A percentile compares a stretch with the other conserved stretches of the same genome.
Evolutionary conservation across 495 filamentous ascomycete species (phyloP).

Genomic region (Penicillium chermesinum): DNA sequence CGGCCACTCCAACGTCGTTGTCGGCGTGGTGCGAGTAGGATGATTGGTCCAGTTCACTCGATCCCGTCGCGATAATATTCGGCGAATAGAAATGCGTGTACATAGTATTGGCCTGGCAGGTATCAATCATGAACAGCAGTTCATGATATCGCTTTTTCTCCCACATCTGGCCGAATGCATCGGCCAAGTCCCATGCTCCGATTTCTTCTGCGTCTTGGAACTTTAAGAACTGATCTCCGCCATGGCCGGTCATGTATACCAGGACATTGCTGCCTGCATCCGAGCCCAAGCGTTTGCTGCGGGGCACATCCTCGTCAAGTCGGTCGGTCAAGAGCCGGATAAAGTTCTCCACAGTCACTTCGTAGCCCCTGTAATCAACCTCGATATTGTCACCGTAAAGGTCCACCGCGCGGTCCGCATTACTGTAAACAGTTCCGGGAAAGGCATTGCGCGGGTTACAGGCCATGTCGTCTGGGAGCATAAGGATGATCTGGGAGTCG

Average conservation of each 20-base stretch:
- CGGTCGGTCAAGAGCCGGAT: slow-evolving; percentile 92
- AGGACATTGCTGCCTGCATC: slow-evolving; percentile 94
- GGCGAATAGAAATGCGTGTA: slow-evolving; percentile 96
- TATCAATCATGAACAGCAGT: slow-evolving; percentile 99
- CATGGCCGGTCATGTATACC: slow-evolving; percentile 98
- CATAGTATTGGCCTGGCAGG: slow-evolving; percentile 98
- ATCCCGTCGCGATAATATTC: slow-evolving; percentile 94
- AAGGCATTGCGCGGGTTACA: slow-evolving; percentile 99
- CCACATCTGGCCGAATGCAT: slow-evolving; percentile 99
- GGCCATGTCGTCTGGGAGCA: slow-evolving; percentile 99
- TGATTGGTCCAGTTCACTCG: slow-evolving; percentile 86
- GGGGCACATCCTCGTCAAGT: slow-evolving; percentile 84
- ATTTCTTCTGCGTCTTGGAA: slow-evolving; percentile 99
- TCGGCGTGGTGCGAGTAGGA: slow-evolving; percentile 97
- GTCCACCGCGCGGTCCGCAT: slow-evolving; percentile 90
- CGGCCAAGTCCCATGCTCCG: slow-evolving; percentile 88
- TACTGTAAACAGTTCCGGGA: slow-evolving; percentile 96
- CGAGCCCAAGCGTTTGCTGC: slow-evolving; percentile 85
- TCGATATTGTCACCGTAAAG: slow-evolving; percentile 98
- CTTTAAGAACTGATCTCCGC: slow-evolving; percentile 97
- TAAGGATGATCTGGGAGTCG: slow-evolving; percentile 97
- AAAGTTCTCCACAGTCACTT: slow-evolving; percentile 98
- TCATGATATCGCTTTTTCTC: slow-evolving; percentile 97
- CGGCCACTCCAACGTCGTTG: slow-evolving; percentile 94
- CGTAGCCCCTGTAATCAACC: slow-evolving; percentile 96